Evolutionary conservation across 495 filamentous ascomycete genomes (phyloP).

Genomic region (Lasiosphaeris hirsuta): DNA sequence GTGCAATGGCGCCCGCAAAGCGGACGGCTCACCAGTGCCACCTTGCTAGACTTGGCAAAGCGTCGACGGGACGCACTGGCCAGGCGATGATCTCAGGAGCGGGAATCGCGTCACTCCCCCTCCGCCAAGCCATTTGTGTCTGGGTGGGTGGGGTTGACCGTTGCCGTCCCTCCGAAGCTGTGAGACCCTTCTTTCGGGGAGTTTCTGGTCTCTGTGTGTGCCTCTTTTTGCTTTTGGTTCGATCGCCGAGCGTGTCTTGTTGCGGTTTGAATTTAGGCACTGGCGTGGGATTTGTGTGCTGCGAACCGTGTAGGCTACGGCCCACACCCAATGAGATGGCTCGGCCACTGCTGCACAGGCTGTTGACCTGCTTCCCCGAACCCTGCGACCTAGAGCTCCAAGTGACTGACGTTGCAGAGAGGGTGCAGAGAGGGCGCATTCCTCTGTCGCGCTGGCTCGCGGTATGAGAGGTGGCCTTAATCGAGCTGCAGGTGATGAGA

Average conservation of each 20-base stretch:
- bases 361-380: slow-evolving; percentile 7
- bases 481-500: too few relatives aligned
- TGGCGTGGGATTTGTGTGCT: background rate
- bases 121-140: background rate
- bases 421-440: background rate
- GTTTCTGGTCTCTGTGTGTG: background rate
- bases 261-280: background rate
- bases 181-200: background rate
- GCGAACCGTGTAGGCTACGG: background rate
- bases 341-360: background rate
- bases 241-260: too few relatives aligned
- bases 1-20: background rate
- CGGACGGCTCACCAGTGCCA: background rate
- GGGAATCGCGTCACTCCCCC: slow-evolving; percentile 13
- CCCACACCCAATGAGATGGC: background rate
- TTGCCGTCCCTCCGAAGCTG: background rate
- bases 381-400: background rate
- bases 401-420: background rate
- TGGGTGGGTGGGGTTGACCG: background rate
- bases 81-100: slow-evolving; percentile 9
- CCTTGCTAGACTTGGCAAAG: background rate
- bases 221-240: background rate
- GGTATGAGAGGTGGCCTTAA: background rate
- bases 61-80: slow-evolving; percentile 15
- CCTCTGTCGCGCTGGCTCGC: background rate